These are phyloP conservation scores for Pholiota adiposa DNA, from an alignment of 1,284 basidiomycete genomes.

Conservation along the genomic window DNA sequence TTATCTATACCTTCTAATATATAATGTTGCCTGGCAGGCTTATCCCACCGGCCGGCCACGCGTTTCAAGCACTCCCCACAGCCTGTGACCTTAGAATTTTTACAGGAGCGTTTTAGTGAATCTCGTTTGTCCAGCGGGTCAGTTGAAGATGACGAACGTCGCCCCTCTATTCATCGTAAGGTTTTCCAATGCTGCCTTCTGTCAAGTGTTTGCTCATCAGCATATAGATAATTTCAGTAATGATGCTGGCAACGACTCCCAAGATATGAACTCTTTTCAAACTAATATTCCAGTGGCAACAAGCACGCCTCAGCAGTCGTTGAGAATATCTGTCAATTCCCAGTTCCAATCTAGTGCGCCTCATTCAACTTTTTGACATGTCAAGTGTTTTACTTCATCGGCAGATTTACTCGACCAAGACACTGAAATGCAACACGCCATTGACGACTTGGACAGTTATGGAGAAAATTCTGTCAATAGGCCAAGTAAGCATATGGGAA, in stretches of 20 bases:
- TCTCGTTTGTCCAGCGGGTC: constrained; percentile 24
- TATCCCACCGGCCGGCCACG: constrained; percentile 33
- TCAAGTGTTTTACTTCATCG: neutral
- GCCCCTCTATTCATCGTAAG: constrained; percentile 28
- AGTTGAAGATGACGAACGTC: constrained; percentile 37
- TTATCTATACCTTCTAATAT: neutral
- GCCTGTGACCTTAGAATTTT: constrained; percentile 50
- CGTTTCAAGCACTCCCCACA: constrained; percentile 45
- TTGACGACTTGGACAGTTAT: constrained; percentile 58
- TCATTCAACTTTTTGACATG: neutral
- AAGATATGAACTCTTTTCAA: constrained; percentile 41
- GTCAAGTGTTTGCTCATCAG: constrained; percentile 22
- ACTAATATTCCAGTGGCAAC: constrained; percentile 50
- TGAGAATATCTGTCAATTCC: constrained; percentile 56
- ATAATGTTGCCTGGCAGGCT: constrained; percentile 8
- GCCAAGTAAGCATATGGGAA: constrained; percentile 12
- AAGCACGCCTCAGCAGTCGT: constrained; percentile 59
- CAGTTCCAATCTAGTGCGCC: constrained; percentile 64
- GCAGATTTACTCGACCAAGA: constrained; percentile 73
- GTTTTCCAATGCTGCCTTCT: neutral
- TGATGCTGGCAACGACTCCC: constrained; percentile 43
- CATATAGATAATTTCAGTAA: constrained; percentile 39
- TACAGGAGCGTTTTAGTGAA: constrained; percentile 51
- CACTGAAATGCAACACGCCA: constrained; percentile 74
- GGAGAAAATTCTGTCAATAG: constrained; percentile 37